Evolutionary conservation across 164 flowering plant species (phyloP), one percentile per base, ranked within the genome.

Genomic region (Macadamia tetraphylla): DNA sequence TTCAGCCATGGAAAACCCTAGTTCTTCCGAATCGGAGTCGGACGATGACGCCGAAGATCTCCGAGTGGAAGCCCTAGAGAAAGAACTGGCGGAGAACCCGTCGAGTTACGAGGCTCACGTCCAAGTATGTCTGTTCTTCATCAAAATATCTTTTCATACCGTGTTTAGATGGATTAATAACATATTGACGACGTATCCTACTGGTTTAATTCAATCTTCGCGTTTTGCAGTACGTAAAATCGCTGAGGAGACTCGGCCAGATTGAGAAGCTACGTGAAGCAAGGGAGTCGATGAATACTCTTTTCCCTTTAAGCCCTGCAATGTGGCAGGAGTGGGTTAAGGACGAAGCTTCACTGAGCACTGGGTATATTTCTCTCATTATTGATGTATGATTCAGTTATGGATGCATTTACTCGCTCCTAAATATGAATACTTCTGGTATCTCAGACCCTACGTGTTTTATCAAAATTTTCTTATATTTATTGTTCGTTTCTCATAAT

Each of bases 271-370:
- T 95, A 46, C 79, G 91, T 46, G 55, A 77, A 67, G 97, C 98
- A 1, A 88, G 97, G 80, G 94, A 91, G 70, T 70, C 88, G 9
- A 95, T 95, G 99, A 85, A 73, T 57, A 78, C 71, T 5, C 11
- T 90, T 11, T 92, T 88, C 63, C 98, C 98, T 3, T 66, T 95
- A 58, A 85, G 78, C 29, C 87, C 99, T 31, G 51, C 76, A 6
- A 82, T 95, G 97, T 95, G 99, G 98, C 90, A 67, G 73, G 94
- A 95, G 66, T 95, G 97, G 99, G 81, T 87, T 7, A 82, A 78
- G 49, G 99, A 92, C 56, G 98, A 95, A 77, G 78, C 80, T 62
- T 79, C 92, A 44, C 58, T 87, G 11, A 67, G 65, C 56, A 62
- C 81, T 32, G 78, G 90, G 92, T 91, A 76, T 67, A 13, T 46